Percentiles rank a stretch among this genome's conserved stretches.
Conservation (phyloP, 2,329 filamentous ascomycete species). For the Microdochium bolleyi region DNA sequence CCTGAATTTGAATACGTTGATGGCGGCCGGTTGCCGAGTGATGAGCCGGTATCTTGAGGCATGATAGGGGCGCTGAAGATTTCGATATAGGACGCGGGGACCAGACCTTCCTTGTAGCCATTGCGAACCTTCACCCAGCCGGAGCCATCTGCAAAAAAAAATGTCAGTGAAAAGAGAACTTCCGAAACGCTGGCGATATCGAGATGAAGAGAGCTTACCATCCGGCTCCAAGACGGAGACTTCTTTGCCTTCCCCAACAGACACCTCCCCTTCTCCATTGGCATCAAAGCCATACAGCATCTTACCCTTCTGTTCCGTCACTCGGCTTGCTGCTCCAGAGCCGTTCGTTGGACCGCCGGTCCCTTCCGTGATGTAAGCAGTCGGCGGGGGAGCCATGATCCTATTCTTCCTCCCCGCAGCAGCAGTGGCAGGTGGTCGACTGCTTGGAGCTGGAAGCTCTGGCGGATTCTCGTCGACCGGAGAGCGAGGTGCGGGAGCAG, state of each 20-base stretch:
- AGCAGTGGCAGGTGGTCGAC: slow-evolving; percentile 36
- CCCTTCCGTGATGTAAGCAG: slow-evolving; percentile 66
- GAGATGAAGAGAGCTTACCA: slow-evolving; percentile 49
- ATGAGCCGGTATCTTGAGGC: slow-evolving; percentile 35
- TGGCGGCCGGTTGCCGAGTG: slow-evolving; percentile 47
- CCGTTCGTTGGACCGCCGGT: slow-evolving; percentile 44
- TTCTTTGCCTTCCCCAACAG: slow-evolving; percentile 70
- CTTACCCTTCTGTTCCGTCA: slow-evolving; percentile 61
- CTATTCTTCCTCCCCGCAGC: slow-evolving; percentile 51
- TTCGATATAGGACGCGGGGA: slow-evolving; percentile 82
- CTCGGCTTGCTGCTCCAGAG: slow-evolving; percentile 15
- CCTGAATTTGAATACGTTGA: slow-evolving; percentile 75
- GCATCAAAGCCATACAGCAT: slow-evolving; percentile 88
- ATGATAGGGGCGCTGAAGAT: slow-evolving; percentile 38
- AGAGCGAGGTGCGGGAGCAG: slow-evolving; percentile 25
- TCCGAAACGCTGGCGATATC: neutral
- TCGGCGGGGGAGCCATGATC: slow-evolving; percentile 79
- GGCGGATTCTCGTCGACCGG: slow-evolving; percentile 42
- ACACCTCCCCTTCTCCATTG: slow-evolving; percentile 72
- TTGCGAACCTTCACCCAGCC: slow-evolving; percentile 85
- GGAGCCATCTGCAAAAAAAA: slow-evolving; percentile 60
- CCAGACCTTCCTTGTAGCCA: slow-evolving; percentile 71
- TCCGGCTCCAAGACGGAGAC: slow-evolving; percentile 77
- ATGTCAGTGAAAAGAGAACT: slow-evolving; percentile 15
- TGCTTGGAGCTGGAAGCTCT: slow-evolving; percentile 28